Evolutionary conservation across 1,139 yeast species (phyloP).

Genomic region (Geotrichum europaeum): DNA sequence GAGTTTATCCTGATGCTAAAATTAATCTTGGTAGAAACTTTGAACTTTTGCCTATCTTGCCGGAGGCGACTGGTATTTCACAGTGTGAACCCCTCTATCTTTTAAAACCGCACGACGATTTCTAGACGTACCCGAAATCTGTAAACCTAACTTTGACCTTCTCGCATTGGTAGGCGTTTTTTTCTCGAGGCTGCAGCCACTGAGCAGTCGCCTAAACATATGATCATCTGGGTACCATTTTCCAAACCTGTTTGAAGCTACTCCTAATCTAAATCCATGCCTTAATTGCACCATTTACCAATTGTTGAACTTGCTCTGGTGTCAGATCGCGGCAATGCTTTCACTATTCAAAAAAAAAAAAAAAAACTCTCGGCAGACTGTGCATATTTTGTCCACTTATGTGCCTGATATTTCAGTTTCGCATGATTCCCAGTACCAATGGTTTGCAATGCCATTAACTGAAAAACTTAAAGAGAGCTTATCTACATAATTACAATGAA

Average conservation of each 20-base stretch:
- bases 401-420: background rate
- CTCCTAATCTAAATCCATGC: background rate
- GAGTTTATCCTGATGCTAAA: no score
- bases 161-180: background rate
- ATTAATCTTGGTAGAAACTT: background rate
- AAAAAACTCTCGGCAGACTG: background rate
- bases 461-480: background rate
- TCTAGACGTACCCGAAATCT: background rate
- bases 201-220: background rate
- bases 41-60: background rate
- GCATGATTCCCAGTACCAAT: background rate
- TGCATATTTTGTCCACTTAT: background rate
- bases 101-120: background rate
- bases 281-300: background rate
- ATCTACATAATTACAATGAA: background rate
- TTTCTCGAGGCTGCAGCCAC: background rate
- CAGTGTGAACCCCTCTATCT: background rate
- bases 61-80: background rate
- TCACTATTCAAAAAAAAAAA: background rate
- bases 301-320: background rate
- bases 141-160: background rate
- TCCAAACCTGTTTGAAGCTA: background rate
- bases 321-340: background rate
- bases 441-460: background rate
- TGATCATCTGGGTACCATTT: no score